These are phyloP conservation scores for Kalmanozyma brasiliensis DNA, from an alignment of 1,284 basidiomycete species.

Conservation along the genomic window DNA sequence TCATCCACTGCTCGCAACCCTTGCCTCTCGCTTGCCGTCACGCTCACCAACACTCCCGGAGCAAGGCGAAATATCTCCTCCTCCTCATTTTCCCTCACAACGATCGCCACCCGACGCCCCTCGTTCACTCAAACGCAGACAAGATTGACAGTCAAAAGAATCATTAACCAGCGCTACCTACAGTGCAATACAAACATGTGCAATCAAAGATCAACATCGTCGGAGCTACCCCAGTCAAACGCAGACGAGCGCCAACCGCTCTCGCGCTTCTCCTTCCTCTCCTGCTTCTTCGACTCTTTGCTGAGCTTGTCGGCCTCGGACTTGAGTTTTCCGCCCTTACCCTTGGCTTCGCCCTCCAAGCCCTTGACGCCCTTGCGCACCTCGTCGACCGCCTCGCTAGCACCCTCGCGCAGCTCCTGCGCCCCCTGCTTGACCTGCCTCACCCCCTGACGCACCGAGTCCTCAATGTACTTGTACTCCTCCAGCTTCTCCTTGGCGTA, in stretches of 20 bases:
- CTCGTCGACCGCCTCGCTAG: conserved; percentile 40
- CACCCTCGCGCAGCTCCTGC: conserved; percentile 29
- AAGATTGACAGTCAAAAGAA: too few relatives aligned
- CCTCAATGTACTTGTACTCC: conserved; percentile 64
- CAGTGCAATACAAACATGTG: too few relatives aligned
- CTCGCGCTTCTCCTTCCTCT: conserved; percentile 65
- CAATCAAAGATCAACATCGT: not conserved
- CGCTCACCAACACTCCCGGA: too few relatives aligned
- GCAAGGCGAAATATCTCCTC: too few relatives aligned
- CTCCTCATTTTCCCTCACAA: too few relatives aligned
- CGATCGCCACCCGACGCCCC: too few relatives aligned
- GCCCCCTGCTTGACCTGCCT: conserved; percentile 21
- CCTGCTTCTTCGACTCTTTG: conserved; percentile 63
- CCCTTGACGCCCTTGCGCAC: conserved; percentile 39
- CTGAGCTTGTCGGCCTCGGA: conserved; percentile 52
- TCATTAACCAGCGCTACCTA: too few relatives aligned
- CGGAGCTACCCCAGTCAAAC: conserved; percentile 61
- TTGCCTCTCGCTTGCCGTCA: too few relatives aligned
- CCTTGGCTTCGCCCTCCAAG: conserved; percentile 53
- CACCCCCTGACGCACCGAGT: conserved; percentile 31
- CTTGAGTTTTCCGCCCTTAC: conserved; percentile 46
- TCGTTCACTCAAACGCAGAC: too few relatives aligned
- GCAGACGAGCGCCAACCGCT: conserved; percentile 70
- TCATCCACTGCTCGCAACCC: too few relatives aligned
- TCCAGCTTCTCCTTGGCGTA: conserved; percentile 67